These are phyloP conservation scores for Cronartium quercuum DNA, from an alignment of 1,284 basidiomycete species.

Conservation along the genomic window DNA sequence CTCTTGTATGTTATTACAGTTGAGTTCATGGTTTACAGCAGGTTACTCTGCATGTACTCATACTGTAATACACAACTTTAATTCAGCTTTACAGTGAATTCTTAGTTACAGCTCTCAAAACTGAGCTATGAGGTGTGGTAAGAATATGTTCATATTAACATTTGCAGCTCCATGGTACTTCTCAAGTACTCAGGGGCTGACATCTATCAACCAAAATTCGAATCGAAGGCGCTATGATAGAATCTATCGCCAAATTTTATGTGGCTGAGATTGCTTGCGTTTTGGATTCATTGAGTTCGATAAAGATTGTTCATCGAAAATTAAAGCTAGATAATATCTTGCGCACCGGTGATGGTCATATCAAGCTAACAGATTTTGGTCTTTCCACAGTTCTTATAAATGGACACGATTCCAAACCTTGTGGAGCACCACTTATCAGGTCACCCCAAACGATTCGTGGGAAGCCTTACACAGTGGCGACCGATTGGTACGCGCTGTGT, in stretches of 20 bases:
- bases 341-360: background rate
- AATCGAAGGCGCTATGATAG: background rate
- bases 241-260: background rate
- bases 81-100: no score
- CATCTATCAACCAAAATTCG: no score
- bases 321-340: background rate
- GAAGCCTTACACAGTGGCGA: background rate
- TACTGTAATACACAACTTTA: no score
- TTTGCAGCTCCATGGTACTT: no score
- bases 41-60: no score
- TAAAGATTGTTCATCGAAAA: background rate
- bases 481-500: background rate
- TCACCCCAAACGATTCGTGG: background rate
- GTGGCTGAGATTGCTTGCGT: background rate
- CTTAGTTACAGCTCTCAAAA: no score
- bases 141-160: no score
- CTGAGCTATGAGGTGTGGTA: no score
- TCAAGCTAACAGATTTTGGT: background rate
- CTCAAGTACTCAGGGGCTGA: no score
- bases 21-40: no score
- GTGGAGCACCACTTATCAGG: background rate
- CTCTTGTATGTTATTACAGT: no score
- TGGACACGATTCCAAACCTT: background rate
- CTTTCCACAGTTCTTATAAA: background rate
- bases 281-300: background rate